Percentiles rank a stretch among this genome's conserved stretches.
These are phyloP conservation scores for Suhomyces faveliae DNA, from an alignment of 805 yeast genomes.

Conservation along the genomic window DNA sequence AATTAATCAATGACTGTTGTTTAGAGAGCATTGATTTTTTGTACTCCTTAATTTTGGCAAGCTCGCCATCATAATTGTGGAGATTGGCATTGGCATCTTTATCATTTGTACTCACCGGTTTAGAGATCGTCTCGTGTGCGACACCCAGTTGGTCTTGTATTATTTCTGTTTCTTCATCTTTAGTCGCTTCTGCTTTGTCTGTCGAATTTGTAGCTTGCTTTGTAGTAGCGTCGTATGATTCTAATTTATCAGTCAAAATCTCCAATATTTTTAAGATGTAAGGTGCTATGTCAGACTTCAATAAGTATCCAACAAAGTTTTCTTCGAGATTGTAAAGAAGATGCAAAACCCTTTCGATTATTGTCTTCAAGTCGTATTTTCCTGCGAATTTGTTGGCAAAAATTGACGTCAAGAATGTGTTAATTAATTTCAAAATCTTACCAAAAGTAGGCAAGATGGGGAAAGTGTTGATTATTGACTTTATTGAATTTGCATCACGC, in stretches of 20 bases:
- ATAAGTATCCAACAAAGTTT: constrained; percentile 65
- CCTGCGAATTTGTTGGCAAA: constrained; percentile 27
- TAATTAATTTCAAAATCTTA: constrained; percentile 22
- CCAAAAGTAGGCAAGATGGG: constrained; percentile 39
- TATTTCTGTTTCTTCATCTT: not conserved
- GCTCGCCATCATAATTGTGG: constrained; percentile 1
- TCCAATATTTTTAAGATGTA: constrained; percentile 54
- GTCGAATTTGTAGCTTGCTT: not conserved
- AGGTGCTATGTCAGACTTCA: constrained; percentile 61
- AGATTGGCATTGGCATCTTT: not conserved
- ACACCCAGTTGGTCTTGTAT: not conserved
- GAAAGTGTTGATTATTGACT: constrained; percentile 23
- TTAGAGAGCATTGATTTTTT: constrained; percentile 51
- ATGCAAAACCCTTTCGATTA: constrained; percentile 51
- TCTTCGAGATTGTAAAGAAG: constrained; percentile 57
- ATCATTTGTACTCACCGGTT: not conserved
- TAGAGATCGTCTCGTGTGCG: not conserved
- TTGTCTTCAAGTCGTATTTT: constrained; percentile 17
- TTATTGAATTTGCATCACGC: constrained; percentile 11
- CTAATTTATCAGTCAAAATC: constrained; percentile 38
- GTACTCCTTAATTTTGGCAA: constrained; percentile 44
- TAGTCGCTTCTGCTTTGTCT: not conserved
- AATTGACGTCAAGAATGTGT: constrained; percentile 17
- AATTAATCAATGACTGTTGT: constrained; percentile 41
- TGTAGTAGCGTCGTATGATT: not conserved